phyloP scores from a whole-genome alignment of 208 protist species.

The Herpetomonas samuelpessoai region DNA sequence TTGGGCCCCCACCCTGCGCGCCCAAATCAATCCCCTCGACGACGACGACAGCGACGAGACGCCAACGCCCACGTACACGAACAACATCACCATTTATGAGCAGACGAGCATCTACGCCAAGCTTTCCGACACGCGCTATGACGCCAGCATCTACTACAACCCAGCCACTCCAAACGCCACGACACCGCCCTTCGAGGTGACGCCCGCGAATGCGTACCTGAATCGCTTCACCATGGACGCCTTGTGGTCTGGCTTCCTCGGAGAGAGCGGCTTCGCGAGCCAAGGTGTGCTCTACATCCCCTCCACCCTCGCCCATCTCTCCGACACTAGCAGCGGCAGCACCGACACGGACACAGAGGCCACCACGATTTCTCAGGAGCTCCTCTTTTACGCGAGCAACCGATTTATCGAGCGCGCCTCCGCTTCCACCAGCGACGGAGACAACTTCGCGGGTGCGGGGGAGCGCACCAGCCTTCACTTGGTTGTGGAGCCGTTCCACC shows the following conservation, averaged over 20 bases:
- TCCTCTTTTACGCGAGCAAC: constrained; percentile 11
- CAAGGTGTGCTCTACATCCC: constrained; percentile 56
- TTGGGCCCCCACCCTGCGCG: constrained; percentile 59
- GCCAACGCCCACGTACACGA: constrained; percentile 8
- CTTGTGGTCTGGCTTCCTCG: constrained; percentile 67
- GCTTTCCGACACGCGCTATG: constrained; percentile 52
- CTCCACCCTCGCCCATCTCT: constrained; percentile 7
- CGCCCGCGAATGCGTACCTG: constrained; percentile 23
- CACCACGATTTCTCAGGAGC: background rate
- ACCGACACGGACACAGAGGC: constrained; percentile 1
- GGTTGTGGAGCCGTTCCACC: constrained; percentile 14
- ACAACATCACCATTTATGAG: constrained; percentile 33
- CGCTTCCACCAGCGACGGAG: background rate
- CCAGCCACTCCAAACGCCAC: background rate
- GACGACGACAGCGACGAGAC: constrained; percentile 18
- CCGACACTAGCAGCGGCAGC: background rate
- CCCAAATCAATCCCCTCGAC: constrained; percentile 18
- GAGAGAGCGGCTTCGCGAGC: constrained; percentile 33
- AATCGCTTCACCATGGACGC: constrained; percentile 42
- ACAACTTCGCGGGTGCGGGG: background rate
- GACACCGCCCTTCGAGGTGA: constrained; percentile 13
- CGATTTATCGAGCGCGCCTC: background rate
- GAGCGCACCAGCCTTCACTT: constrained; percentile 23
- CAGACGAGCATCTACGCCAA: constrained; percentile 37
- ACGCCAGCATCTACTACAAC: constrained; percentile 11